A percentile compares a stretch with the other conserved stretches of the same genome.
These are phyloP conservation scores for Evansstolkia leycettana DNA, from an alignment of 495 filamentous ascomycete genomes.

Conservation along the genomic window DNA sequence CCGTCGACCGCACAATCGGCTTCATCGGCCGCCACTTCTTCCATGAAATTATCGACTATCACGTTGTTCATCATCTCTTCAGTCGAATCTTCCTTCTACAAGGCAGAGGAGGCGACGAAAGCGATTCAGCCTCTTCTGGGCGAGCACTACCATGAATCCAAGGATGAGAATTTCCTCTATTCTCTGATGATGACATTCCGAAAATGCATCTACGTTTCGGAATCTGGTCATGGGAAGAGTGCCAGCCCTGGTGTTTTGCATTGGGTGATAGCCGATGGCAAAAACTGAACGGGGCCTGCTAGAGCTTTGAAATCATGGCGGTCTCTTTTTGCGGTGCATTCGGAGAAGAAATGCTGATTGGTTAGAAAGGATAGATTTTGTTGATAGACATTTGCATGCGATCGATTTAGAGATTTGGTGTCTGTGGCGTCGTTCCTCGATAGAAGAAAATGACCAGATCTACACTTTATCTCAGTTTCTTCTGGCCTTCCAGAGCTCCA, in stretches of 20 bases:
- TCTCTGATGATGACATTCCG: conserved; percentile 13
- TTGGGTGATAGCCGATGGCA: too few relatives aligned
- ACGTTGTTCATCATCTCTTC: conserved; percentile 84
- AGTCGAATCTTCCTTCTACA: conserved; percentile 80
- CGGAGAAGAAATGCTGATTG: too few relatives aligned
- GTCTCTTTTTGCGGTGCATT: too few relatives aligned
- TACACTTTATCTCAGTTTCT: too few relatives aligned
- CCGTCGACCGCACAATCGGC: conserved; percentile 81
- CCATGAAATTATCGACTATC: conserved; percentile 87
- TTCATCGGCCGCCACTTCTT: conserved; percentile 78
- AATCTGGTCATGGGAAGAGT: conserved; percentile 1
- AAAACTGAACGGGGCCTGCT: too few relatives aligned
- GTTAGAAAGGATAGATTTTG: too few relatives aligned
- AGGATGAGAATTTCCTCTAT: conserved; percentile 13
- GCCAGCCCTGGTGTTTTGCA: conserved; percentile 9
- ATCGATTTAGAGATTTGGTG: too few relatives aligned
- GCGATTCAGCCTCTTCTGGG: conserved; percentile 79
- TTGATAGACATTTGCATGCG: too few relatives aligned
- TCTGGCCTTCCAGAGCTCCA: too few relatives aligned
- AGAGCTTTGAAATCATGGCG: too few relatives aligned
- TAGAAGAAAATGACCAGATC: too few relatives aligned
- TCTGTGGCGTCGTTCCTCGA: too few relatives aligned
- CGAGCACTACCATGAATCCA: conserved; percentile 62
- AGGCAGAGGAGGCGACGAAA: conserved; percentile 77
- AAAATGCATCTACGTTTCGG: conserved; percentile 14